These are phyloP conservation scores for Plasmodium ovale DNA, from an alignment of 169 alveolate genomes.

Conservation along the genomic window DNA sequence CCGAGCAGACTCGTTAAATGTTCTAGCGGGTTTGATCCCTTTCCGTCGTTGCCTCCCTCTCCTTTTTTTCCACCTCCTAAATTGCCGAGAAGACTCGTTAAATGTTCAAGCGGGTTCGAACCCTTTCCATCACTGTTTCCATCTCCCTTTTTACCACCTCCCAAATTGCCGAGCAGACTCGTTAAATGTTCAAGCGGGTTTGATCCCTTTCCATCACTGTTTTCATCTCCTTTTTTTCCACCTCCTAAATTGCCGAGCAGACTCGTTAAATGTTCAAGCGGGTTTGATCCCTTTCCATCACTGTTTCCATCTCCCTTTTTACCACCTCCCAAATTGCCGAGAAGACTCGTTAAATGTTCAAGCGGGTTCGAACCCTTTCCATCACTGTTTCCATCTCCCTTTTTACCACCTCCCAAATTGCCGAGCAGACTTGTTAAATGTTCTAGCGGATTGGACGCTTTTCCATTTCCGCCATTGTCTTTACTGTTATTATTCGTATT, in stretches of 20 bases:
- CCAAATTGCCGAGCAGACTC: slow-evolving; percentile 2
- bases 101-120: neutral
- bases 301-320: no score
- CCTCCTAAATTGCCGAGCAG: neutral
- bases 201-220: neutral
- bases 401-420: neutral
- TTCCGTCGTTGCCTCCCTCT: neutral
- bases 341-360: neutral
- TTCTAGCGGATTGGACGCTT: neutral
- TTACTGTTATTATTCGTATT: neutral
- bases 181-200: neutral
- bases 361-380: neutral
- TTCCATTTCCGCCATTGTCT: neutral
- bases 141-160: neutral
- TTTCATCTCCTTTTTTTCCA: neutral
- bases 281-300: slow-evolving; percentile 14
- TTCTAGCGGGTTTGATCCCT: neutral
- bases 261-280: neutral
- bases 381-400: neutral
- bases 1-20: slow-evolving; percentile 15
- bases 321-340: neutral
- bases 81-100: slow-evolving; percentile 14
- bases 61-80: neutral
- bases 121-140: neutral
- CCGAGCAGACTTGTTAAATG: neutral